A percentile compares a stretch with the other conserved stretches of the same genome.
phyloP scores from a whole-genome alignment of 2,329 filamentous ascomycete genomes.

The Neonectria sp. region DNA sequence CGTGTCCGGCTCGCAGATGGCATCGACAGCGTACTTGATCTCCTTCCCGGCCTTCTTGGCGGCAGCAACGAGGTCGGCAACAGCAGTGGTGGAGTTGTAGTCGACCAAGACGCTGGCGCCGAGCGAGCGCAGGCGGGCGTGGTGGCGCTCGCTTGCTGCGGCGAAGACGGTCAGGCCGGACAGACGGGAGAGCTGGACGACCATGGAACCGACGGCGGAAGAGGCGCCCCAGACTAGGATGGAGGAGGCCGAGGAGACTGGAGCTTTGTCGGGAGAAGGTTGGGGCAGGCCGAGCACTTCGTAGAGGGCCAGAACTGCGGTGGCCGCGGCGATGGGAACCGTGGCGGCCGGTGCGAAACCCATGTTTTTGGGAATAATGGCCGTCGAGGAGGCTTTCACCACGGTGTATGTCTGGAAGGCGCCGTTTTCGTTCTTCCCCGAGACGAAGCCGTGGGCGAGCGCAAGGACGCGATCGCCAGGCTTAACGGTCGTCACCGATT shows the following conservation, averaged over 20 bases:
- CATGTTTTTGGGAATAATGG: not conserved
- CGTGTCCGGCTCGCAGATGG: not conserved
- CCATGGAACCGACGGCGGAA: not conserved
- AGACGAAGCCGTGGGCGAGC: not conserved
- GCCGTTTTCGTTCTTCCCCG: conserved; percentile 6
- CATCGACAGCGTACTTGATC: conserved; percentile 5
- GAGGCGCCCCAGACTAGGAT: conserved; percentile 7
- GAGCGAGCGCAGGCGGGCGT: conserved; percentile 3
- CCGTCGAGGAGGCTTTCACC: not conserved
- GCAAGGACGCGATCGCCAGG: conserved; percentile 10
- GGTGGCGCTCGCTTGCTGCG: not conserved
- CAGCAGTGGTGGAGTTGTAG: conserved; percentile 8
- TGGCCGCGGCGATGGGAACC: conserved; percentile 2
- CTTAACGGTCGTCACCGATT: conserved; percentile 6
- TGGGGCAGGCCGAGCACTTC: conserved; percentile 5
- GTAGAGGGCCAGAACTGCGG: conserved; percentile 10
- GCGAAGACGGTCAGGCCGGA: conserved; percentile 10
- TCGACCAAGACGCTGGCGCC: conserved; percentile 3
- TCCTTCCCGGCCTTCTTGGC: not conserved
- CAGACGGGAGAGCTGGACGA: conserved; percentile 2
- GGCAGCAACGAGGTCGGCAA: conserved; percentile 7
- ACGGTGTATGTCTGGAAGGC: conserved; percentile 1
- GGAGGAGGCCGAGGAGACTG: not conserved
- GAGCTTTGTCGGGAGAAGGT: not conserved
- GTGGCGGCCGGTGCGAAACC: not conserved